Conservation (phyloP, 2,329 filamentous ascomycete genomes). For the Cordyceps fumosorosea region DNA sequence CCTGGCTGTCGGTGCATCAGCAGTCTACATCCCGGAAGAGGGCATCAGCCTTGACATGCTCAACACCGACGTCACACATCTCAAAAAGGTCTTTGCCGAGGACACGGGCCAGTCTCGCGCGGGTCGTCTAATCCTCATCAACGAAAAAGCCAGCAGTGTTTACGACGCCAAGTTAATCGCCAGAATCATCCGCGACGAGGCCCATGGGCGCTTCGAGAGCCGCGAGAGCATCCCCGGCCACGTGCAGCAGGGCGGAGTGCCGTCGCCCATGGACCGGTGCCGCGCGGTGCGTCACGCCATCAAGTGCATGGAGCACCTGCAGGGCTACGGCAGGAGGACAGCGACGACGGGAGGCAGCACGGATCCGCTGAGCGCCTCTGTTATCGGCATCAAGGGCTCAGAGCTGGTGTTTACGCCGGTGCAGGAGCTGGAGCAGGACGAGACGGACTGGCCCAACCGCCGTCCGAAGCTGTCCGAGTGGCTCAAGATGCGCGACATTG, state of each 20-base stretch:
- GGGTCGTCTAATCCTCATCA: constrained; percentile 91
- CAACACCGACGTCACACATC: constrained; percentile 78
- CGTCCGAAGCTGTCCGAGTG: constrained; percentile 82
- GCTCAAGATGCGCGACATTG: constrained; percentile 70
- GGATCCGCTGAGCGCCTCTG: constrained; percentile 66
- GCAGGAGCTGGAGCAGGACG: constrained; percentile 69
- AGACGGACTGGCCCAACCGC: constrained; percentile 90
- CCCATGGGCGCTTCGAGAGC: constrained; percentile 84
- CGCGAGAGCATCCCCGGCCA: constrained; percentile 88
- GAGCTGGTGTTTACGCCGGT: constrained; percentile 83
- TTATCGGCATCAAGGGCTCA: constrained; percentile 90
- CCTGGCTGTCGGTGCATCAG: constrained; percentile 82
- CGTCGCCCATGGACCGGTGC: constrained; percentile 92
- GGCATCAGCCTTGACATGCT: constrained; percentile 93
- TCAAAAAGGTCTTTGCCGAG: constrained; percentile 76
- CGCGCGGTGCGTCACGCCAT: constrained; percentile 87
- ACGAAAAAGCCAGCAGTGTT: constrained; percentile 85
- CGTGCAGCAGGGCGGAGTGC: constrained; percentile 88
- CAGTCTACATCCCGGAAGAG: constrained; percentile 95
- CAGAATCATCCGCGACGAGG: constrained; percentile 91
- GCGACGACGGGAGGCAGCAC: not conserved
- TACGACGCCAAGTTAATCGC: constrained; percentile 92
- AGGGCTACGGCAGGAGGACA: constrained; percentile 60
- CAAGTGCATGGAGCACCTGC: constrained; percentile 88
- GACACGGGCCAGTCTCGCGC: constrained; percentile 86